phyloP scores from a whole-genome alignment of 306 rosid species.

The Dryas alaskensis region DNA sequence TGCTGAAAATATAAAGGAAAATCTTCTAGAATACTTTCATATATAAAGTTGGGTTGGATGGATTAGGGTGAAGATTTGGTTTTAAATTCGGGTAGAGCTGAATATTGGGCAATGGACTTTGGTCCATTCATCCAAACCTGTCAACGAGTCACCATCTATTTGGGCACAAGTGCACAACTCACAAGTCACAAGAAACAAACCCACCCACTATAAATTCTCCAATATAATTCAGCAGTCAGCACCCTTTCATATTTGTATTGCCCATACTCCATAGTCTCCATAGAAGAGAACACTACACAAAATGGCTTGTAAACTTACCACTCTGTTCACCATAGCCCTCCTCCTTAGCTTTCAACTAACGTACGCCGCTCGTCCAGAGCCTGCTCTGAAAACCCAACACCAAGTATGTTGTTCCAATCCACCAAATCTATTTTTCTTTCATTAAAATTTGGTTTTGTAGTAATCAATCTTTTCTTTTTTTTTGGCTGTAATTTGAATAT shows the following conservation, averaged over 20 bases:
- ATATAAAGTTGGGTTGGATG: too few species aligned
- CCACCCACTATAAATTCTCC: slow-evolving; percentile 11
- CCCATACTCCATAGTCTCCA: too few species aligned
- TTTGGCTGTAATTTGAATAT: not conserved
- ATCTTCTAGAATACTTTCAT: too few species aligned
- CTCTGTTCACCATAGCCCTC: slow-evolving; percentile 49
- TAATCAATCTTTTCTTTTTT: not conserved
- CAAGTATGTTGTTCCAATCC: slow-evolving; percentile 21
- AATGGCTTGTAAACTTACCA: slow-evolving; percentile 40
- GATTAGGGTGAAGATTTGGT: not conserved
- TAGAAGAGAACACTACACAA: not conserved
- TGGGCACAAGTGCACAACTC: not conserved
- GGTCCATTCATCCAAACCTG: not conserved
- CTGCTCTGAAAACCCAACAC: slow-evolving; percentile 20
- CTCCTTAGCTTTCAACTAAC: slow-evolving; percentile 46
- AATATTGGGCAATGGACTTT: not conserved
- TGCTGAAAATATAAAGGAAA: too few species aligned
- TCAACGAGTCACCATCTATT: slow-evolving; percentile 1
- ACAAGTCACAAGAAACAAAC: not conserved
- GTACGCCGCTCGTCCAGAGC: slow-evolving; percentile 37
- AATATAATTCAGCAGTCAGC: not conserved
- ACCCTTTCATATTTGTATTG: not conserved
- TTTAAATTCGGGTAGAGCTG: not conserved
- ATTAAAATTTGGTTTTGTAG: not conserved
- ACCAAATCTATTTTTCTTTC: not conserved